Conservation (phyloP, 1,139 yeast species). For the Candida neerlandica region DNA sequence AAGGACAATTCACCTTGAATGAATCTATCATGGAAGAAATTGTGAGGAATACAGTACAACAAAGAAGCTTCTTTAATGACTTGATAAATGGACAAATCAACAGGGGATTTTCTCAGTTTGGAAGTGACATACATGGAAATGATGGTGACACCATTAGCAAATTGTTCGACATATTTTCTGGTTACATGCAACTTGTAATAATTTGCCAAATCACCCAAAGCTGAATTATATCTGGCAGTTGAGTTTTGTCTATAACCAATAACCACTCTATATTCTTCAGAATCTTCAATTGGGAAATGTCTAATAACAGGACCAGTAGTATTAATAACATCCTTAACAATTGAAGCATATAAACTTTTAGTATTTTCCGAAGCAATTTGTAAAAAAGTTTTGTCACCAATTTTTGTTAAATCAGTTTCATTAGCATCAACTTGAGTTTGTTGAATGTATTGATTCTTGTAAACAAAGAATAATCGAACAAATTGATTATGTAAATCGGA, state of each 20-base stretch:
- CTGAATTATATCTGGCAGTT: slow-evolving; percentile 86
- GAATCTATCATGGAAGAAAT: slow-evolving; percentile 75
- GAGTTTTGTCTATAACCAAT: slow-evolving; percentile 87
- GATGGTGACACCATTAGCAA: slow-evolving; percentile 83
- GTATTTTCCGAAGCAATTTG: slow-evolving; percentile 82
- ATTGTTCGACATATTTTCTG: slow-evolving; percentile 92
- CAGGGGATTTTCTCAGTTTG: slow-evolving; percentile 42
- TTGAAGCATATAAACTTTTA: slow-evolving; percentile 70
- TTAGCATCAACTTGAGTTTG: slow-evolving; percentile 26
- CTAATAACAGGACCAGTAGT: slow-evolving; percentile 94
- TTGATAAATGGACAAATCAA: slow-evolving; percentile 82
- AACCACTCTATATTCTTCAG: slow-evolving; percentile 79
- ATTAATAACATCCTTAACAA: slow-evolving; percentile 67
- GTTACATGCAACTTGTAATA: slow-evolving; percentile 86
- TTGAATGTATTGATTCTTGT: slow-evolving; percentile 64
- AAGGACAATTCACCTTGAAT: slow-evolving; percentile 79
- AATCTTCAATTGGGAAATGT: slow-evolving; percentile 77
- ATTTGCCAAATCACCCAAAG: slow-evolving; percentile 83
- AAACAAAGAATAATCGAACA: slow-evolving; percentile 82
- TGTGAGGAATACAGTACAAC: slow-evolving; percentile 88
- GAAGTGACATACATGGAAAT: slow-evolving; percentile 85
- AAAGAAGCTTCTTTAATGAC: slow-evolving; percentile 93
- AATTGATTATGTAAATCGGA: slow-evolving; percentile 47
- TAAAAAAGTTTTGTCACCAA: slow-evolving; percentile 80
- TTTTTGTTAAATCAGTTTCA: slow-evolving; percentile 58